These are phyloP conservation scores for Fraxinus excelsior DNA, from an alignment of 257 asterid species.

Conservation along the genomic window DNA sequence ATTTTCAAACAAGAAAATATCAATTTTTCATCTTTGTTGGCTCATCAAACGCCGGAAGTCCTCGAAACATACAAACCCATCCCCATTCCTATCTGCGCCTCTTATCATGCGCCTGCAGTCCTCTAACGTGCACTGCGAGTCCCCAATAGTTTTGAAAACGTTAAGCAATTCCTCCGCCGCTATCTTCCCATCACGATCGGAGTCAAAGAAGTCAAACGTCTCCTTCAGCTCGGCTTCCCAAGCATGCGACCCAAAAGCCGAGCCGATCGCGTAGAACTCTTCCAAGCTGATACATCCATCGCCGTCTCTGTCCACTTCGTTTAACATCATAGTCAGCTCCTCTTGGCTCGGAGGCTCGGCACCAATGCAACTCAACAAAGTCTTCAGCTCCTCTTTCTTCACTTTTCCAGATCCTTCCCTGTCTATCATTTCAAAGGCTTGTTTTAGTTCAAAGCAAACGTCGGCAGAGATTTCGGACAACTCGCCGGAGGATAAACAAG, in stretches of 20 bases:
- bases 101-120: slow-evolving; percentile 86
- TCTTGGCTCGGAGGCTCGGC: slow-evolving; percentile 56
- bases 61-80: slow-evolving; percentile 83
- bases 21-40: slow-evolving; percentile 34
- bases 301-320: slow-evolving; percentile 66
- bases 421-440: slow-evolving; percentile 74
- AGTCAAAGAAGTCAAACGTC: slow-evolving; percentile 73
- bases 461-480: slow-evolving; percentile 46
- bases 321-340: slow-evolving; percentile 52
- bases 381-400: slow-evolving; percentile 50
- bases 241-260: slow-evolving; percentile 62
- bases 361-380: slow-evolving; percentile 50
- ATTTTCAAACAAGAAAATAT: slow-evolving; percentile 19
- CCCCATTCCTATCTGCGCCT: slow-evolving; percentile 68
- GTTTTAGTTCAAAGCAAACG: slow-evolving; percentile 43
- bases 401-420: slow-evolving; percentile 64
- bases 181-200: slow-evolving; percentile 77
- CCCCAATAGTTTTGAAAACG: slow-evolving; percentile 66
- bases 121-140: slow-evolving; percentile 71
- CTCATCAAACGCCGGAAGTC: slow-evolving; percentile 86
- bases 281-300: slow-evolving; percentile 71
- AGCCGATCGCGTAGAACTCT: slow-evolving; percentile 52
- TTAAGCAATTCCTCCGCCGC: slow-evolving; percentile 74
- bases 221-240: slow-evolving; percentile 54
- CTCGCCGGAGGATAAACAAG: slow-evolving; percentile 41